Base-by-base conservation (phyloP, 305 asterid species). In the Fraxinus velutina region DNA sequence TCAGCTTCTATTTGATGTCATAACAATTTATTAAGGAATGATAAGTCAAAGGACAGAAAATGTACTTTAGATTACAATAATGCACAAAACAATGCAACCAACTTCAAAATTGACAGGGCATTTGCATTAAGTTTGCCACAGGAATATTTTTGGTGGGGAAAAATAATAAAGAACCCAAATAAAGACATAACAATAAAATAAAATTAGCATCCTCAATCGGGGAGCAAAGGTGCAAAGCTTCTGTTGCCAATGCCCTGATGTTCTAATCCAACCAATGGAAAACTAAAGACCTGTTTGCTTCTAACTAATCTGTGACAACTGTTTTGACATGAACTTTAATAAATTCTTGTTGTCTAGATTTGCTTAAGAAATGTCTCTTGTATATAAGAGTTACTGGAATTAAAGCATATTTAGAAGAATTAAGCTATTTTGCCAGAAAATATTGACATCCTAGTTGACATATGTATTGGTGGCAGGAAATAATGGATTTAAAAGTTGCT, bases 11-110 rank as follows among this genome's bases (percentile, higher is more conserved):
- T 52, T 60, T 73, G 22, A 27, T 37, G 47, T 73, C 79, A 60
- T 78, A 57, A n/a, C 39, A 44, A 78, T 82, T 21, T 22, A 44
- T 73, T 33, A 82, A 36, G 44, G 13, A 47, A 66, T 39, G 12
- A 55, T 33, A 47, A 37, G 78, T 76, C 73, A 8, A 37, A 36
- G 37, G 57, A 36, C 19, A 32, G 75, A 34, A 66, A 42, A 19
- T 22, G 36, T 17, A 6, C 72, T 34, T 52, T 50, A 47, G 73
- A 1, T 19, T 52, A 7, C 60, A 17, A 77, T 36, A 80, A 55
- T 33, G 39, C 29, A 76, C 9, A 19, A 10, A 44, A 50, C 34
- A 34, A 32, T 57, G 0, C 1, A 62, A 21, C 36, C 75, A 62
- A 47, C 27, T 52, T 78, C 36, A 64, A 62, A 57, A 57, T 19